Percentiles rank a stretch among this genome's conserved stretches.
Conservation (phyloP, 2,329 filamentous ascomycete species). For the Raffaelea arxii region DNA sequence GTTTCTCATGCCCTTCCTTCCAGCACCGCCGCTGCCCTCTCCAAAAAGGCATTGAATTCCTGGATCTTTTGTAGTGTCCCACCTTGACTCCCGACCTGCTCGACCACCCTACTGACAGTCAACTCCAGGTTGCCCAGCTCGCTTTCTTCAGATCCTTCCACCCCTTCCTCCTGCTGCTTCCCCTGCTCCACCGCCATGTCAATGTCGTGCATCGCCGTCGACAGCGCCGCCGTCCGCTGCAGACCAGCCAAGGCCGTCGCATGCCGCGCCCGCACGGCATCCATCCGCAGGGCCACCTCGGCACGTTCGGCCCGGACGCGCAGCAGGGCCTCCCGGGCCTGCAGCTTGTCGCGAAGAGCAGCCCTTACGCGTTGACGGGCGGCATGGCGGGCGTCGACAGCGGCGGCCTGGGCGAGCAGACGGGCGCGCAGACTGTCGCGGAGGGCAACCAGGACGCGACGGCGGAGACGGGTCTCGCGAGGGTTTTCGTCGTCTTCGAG, state of each 20-base stretch:
- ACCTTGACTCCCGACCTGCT: slow-evolving; percentile 43
- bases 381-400: slow-evolving; percentile 48
- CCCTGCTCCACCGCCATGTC: slow-evolving; percentile 40
- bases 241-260: too few relatives aligned
- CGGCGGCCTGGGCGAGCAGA: slow-evolving; percentile 51
- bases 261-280: slow-evolving; percentile 50
- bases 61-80: slow-evolving; percentile 43
- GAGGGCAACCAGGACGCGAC: slow-evolving; percentile 48
- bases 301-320: slow-evolving; percentile 49
- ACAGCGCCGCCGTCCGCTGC: slow-evolving; percentile 39
- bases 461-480: slow-evolving; percentile 34
- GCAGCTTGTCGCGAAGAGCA: slow-evolving; percentile 46
- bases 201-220: slow-evolving; percentile 50
- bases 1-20: slow-evolving; percentile 24
- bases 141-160: too few relatives aligned
- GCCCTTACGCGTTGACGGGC: slow-evolving; percentile 48
- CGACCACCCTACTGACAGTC: slow-evolving; percentile 42
- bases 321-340: slow-evolving; percentile 50
- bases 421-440: slow-evolving; percentile 44
- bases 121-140: slow-evolving; percentile 49
- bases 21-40: slow-evolving; percentile 47
- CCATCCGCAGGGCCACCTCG: slow-evolving; percentile 52
- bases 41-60: slow-evolving; percentile 55
- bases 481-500: not conserved
- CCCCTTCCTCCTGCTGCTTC: too few relatives aligned